phyloP scores from a whole-genome alignment of 208 protist genomes.

The Trypanosomatidae sp. region DNA sequence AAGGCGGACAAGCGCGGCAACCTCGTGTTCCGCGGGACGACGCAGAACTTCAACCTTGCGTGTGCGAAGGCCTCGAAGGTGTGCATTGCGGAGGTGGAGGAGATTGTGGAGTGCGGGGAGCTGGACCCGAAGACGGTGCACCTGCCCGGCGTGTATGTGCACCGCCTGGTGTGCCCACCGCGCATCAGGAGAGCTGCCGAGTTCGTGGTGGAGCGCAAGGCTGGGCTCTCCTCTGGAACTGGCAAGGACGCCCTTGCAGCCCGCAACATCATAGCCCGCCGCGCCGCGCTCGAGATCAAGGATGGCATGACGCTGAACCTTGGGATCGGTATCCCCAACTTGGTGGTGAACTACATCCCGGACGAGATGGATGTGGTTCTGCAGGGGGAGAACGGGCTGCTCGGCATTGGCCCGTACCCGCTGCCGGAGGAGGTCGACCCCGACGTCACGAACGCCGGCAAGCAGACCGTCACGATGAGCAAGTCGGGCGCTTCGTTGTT shows the following conservation, averaged over 20 bases:
- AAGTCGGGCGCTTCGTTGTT: conserved; percentile 76
- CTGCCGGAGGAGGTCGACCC: conserved; percentile 67
- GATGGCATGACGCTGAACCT: conserved; percentile 95
- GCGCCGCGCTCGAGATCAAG: conserved; percentile 91
- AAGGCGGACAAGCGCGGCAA: conserved; percentile 87
- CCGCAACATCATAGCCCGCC: conserved; percentile 65
- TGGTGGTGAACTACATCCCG: conserved; percentile 84
- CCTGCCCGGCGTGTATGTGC: conserved; percentile 91
- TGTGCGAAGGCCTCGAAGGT: conserved; percentile 82
- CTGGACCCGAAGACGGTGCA: conserved; percentile 89
- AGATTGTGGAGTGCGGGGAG: conserved; percentile 89
- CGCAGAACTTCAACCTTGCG: conserved; percentile 92
- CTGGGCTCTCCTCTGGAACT: neutral
- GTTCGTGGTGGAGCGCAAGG: conserved; percentile 15
- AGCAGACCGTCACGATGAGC: conserved; percentile 90
- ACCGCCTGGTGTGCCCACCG: conserved; percentile 63
- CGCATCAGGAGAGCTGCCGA: conserved; percentile 13
- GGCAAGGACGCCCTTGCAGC: conserved; percentile 14
- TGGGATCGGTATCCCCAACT: conserved; percentile 94
- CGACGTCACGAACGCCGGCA: conserved; percentile 95
- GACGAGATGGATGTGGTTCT: conserved; percentile 74
- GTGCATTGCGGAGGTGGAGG: conserved; percentile 94
- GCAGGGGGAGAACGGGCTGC: conserved; percentile 85
- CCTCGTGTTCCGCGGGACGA: conserved; percentile 78
- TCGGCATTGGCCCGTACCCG: conserved; percentile 92